Evolutionary conservation across 805 yeast species (phyloP), one percentile per base, ranked within the genome.

Genomic region (Candida manassasensis): DNA sequence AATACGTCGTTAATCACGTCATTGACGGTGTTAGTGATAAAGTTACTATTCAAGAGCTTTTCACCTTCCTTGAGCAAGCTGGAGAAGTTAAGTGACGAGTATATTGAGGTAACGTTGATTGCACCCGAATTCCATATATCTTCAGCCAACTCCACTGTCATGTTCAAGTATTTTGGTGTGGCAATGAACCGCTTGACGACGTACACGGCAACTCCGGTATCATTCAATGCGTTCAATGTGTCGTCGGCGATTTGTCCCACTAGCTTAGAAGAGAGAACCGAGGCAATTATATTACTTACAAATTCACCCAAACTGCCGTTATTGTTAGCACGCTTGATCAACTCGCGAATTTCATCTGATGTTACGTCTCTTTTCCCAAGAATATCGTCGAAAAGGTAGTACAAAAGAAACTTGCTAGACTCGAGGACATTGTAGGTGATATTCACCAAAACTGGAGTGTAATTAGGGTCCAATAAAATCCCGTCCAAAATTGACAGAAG

Each of bases 191-290:
- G 41, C 45, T 67, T 63, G n/a, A 60, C 46, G 8, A 58, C 52
- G 44, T 63, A 60, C 8, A 63, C 62, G 12, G 55, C 59, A 31
- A 67, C 50, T 10, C 65, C 67, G 4, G 72, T 66, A 40, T 64
- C 61, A 48, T 67, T 67, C 37, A 67, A 53, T 7, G 70, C 67
- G 29, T 50, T 44, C 25, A 60, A 43, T 8, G 49, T 37, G 27
- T 52, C 63, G n/a, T 41, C 41, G 13, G 42, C 34, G 19, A 35
- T 6, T 7, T 31, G 13, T 6, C 32, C 33, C 59, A 50, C n/a
- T 50, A 57, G 21, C 15, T 44, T 37, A 2, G 71, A 63, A 21
- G 45, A 36, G 34, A 67, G 48, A 17, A 61, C 41, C 1, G 57
- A 34, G 6, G 54, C 49, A 13, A 51, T 51, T 12, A 59, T 34